Conservation (phyloP, 768 basidiomycete genomes). For the Xerocomus brunneocitrinus region DNA sequence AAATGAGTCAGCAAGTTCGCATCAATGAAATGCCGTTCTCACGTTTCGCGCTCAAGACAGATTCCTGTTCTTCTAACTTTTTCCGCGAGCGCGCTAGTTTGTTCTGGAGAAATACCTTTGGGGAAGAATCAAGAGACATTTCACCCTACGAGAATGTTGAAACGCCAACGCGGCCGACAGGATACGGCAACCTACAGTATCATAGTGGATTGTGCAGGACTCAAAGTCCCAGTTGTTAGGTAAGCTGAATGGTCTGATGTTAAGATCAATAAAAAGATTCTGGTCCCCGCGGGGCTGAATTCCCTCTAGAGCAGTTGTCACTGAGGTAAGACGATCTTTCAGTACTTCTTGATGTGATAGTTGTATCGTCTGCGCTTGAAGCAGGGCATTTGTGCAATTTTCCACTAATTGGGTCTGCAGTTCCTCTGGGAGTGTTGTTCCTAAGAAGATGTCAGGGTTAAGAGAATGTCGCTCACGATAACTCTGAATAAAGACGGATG, state of each 20-base stretch:
- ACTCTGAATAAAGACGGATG: slow-evolving; percentile 46
- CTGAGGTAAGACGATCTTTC: slow-evolving; percentile 44
- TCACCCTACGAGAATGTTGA: slow-evolving; percentile 24
- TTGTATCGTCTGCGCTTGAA: slow-evolving; percentile 58
- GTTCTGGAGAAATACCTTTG: slow-evolving; percentile 80
- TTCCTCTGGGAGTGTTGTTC: slow-evolving; percentile 44
- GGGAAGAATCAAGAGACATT: slow-evolving; percentile 61
- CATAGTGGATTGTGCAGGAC: slow-evolving; percentile 69
- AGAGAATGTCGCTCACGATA: slow-evolving; percentile 45
- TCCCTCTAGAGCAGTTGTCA: slow-evolving; percentile 44
- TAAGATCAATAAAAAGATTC: slow-evolving; percentile 66
- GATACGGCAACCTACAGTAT: slow-evolving; percentile 49
- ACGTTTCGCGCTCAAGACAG: slow-evolving; percentile 61
- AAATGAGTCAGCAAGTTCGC: slow-evolving; percentile 5
- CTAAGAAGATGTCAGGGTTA: neutral
- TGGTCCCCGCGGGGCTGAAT: slow-evolving; percentile 63
- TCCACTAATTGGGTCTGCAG: slow-evolving; percentile 62
- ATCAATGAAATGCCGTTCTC: slow-evolving; percentile 21
- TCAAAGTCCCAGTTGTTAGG: slow-evolving; percentile 74
- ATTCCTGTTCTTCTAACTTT: slow-evolving; percentile 61
- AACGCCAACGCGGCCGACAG: neutral
- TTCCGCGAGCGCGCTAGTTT: slow-evolving; percentile 55
- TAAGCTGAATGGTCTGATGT: slow-evolving; percentile 57
- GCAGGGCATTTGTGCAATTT: slow-evolving; percentile 50
- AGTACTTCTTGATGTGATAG: slow-evolving; percentile 53